These are phyloP conservation scores for Arthrobotrys megalospora DNA, from an alignment of 2,329 filamentous ascomycete species.

Conservation along the genomic window DNA sequence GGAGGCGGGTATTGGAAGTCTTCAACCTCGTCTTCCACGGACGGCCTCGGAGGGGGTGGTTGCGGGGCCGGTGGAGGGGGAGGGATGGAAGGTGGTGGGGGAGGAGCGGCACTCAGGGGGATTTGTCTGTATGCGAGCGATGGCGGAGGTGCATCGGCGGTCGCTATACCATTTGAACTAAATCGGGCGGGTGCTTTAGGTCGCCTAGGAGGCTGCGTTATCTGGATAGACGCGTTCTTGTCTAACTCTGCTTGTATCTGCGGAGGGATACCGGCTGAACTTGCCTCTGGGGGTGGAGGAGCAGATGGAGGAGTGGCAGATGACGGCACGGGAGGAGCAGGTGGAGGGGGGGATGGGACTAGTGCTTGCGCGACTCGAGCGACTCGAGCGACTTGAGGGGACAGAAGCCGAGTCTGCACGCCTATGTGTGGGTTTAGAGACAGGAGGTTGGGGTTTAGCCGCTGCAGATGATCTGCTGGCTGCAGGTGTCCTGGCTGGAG, in stretches of 20 bases:
- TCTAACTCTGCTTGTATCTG: constrained; percentile 60
- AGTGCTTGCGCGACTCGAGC: constrained; percentile 32
- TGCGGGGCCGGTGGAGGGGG: constrained; percentile 59
- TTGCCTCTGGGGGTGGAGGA: constrained; percentile 54
- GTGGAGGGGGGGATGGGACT: constrained; percentile 40
- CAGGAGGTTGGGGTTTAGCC: constrained; percentile 50
- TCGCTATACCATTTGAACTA: constrained; percentile 65
- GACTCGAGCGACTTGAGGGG: constrained; percentile 41
- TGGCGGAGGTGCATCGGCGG: constrained; percentile 64
- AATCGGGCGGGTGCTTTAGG: constrained; percentile 63
- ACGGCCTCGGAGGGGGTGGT: constrained; percentile 52
- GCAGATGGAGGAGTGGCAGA: constrained; percentile 44
- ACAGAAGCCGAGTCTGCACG: constrained; percentile 46
- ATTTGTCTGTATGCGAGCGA: constrained; percentile 64
- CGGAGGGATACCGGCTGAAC: constrained; percentile 56
- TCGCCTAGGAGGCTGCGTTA: constrained; percentile 59
- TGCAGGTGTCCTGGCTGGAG: constrained; percentile 40
- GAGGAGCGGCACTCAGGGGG: constrained; percentile 61
- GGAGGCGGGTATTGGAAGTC: constrained; percentile 58
- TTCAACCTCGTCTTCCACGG: constrained; percentile 55
- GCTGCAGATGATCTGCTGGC: constrained; percentile 33
- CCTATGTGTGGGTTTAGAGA: constrained; percentile 40
- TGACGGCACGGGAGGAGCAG: constrained; percentile 39
- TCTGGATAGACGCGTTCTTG: constrained; percentile 60
- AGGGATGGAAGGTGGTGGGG: constrained; percentile 60